phyloP scores from a whole-genome alignment of 2,329 filamentous ascomycete species.

The Fusarium penzigii region DNA sequence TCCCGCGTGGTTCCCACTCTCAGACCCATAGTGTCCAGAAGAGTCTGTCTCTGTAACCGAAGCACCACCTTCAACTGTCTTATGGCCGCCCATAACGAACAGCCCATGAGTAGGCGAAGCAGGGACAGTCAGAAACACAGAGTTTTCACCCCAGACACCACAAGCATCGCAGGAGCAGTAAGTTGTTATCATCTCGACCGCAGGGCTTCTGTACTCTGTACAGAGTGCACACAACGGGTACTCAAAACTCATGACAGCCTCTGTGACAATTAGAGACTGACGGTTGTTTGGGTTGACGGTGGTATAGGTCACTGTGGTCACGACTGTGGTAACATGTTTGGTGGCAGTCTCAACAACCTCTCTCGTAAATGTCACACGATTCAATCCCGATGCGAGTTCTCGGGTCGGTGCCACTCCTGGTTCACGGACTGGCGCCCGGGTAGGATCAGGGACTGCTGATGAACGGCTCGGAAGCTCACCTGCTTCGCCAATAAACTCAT shows the following conservation, averaged over 20 bases:
- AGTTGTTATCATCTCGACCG: constrained; percentile 12
- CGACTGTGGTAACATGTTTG: background rate
- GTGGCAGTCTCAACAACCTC: too few species aligned
- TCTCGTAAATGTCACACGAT: too few species aligned
- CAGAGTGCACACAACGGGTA: constrained; percentile 10
- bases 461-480: background rate
- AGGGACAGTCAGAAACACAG: constrained; percentile 9
- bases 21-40: too few species aligned
- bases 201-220: background rate
- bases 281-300: constrained; percentile 8
- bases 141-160: constrained; percentile 9
- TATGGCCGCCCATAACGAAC: too few species aligned
- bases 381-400: too few species aligned
- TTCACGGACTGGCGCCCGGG: too few species aligned
- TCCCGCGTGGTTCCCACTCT: too few species aligned
- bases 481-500: background rate
- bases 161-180: constrained; percentile 9
- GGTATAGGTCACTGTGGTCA: constrained; percentile 13
- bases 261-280: constrained; percentile 8
- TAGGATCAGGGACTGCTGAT: background rate
- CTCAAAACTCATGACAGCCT: constrained; percentile 7
- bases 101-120: too few species aligned
- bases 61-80: too few species aligned
- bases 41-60: too few species aligned
- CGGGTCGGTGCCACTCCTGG: too few species aligned